A percentile compares a stretch with the other conserved stretches of the same genome.
phyloP scores from a whole-genome alignment of 352 stramenopile species.

The Peronospora farinosa region DNA sequence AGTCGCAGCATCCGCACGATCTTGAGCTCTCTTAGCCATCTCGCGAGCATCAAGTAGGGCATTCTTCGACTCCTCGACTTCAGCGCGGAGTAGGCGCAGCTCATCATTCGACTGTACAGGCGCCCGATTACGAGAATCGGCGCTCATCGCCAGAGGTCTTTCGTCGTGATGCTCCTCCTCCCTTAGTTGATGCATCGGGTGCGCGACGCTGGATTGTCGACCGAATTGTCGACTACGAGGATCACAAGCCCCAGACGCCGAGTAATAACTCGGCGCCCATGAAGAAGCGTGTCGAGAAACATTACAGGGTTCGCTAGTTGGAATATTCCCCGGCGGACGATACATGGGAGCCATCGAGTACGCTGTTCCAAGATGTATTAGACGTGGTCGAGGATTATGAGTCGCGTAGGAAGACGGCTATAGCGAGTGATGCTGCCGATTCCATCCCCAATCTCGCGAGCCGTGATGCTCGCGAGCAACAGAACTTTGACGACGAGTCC shows the following conservation, averaged over 20 bases:
- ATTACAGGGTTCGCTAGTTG: background rate
- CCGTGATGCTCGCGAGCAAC: background rate
- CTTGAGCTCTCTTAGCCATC: no score
- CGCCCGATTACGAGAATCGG: no score
- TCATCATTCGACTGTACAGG: no score
- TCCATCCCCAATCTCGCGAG: background rate
- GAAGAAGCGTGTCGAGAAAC: background rate
- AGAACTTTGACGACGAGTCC: no score
- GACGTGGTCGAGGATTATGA: conserved; percentile 5
- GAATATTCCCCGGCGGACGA: background rate
- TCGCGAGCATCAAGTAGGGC: no score
- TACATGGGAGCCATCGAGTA: conserved; percentile 1
- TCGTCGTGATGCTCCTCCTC: background rate
- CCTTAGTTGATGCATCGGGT: background rate
- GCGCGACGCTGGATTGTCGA: background rate
- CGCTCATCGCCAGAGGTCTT: no score
- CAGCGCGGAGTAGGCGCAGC: no score
- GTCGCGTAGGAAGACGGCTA: background rate
- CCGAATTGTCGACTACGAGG: background rate
- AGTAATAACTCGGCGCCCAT: background rate
- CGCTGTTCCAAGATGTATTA: background rate
- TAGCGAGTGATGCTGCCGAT: background rate
- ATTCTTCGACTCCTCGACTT: no score
- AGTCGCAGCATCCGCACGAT: no score
- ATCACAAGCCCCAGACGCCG: background rate